phyloP scores from a whole-genome alignment of 1,284 basidiomycete genomes.

The Apiotrichum porosum region DNA sequence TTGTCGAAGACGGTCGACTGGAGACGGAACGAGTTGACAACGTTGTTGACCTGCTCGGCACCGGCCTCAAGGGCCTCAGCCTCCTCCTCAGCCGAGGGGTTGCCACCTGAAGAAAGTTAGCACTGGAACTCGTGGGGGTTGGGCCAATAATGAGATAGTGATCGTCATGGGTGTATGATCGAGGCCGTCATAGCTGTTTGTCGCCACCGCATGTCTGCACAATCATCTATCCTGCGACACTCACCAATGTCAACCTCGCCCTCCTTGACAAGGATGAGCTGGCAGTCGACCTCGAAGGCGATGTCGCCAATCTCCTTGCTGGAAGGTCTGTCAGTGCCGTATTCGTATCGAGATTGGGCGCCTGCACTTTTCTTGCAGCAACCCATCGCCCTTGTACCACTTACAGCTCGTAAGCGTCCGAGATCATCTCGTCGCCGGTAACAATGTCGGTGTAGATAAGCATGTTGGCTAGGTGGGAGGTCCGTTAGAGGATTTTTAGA shows the following conservation, averaged over 20 bases:
- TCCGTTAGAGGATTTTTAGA: slow-evolving; percentile 6
- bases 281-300: slow-evolving; percentile 86
- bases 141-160: too few species aligned
- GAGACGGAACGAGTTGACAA: slow-evolving; percentile 89
- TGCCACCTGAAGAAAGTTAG: slow-evolving; percentile 59
- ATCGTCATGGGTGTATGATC: too few species aligned
- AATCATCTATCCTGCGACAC: too few species aligned
- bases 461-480: slow-evolving; percentile 32
- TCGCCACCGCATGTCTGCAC: too few species aligned
- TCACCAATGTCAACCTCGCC: slow-evolving; percentile 89
- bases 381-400: slow-evolving; percentile 21
- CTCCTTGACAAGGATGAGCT: slow-evolving; percentile 66
- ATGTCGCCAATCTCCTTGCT: slow-evolving; percentile 80
- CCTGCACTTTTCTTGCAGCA: too few species aligned
- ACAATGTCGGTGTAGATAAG: slow-evolving; percentile 55
- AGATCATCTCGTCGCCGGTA: slow-evolving; percentile 87
- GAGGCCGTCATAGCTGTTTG: too few species aligned
- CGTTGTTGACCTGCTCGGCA: slow-evolving; percentile 75
- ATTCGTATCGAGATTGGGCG: too few species aligned
- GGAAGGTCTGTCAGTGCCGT: slow-evolving; percentile 1
- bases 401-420: slow-evolving; percentile 83
- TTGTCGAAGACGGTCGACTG: slow-evolving; percentile 83
- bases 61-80: slow-evolving; percentile 81
- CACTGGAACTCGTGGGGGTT: background rate
- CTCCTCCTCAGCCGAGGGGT: slow-evolving; percentile 84